Evolutionary conservation across 768 basidiomycete genomes (phyloP).

Genomic region (Trichaptum fuscoviolaceum): DNA sequence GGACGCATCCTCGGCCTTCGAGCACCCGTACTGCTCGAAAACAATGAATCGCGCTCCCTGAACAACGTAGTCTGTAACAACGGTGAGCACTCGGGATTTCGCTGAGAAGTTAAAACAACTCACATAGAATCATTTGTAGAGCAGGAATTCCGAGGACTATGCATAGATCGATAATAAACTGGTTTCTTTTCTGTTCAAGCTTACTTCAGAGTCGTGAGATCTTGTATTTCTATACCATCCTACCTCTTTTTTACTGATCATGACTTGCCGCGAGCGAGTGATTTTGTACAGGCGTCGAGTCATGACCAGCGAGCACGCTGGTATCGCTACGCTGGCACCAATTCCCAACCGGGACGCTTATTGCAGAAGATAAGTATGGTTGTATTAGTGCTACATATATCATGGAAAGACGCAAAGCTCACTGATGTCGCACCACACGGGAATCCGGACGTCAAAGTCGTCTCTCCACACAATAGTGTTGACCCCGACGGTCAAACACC

Average conservation of each 20-base stretch:
- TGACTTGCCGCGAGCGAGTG: slow-evolving; percentile 14
- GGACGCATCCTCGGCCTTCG: not conserved
- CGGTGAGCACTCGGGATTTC: not conserved
- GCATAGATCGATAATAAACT: slow-evolving; percentile 26
- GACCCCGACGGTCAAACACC: not conserved
- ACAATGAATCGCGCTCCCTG: slow-evolving; percentile 42
- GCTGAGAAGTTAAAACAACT: slow-evolving; percentile 4
- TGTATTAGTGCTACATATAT: not conserved
- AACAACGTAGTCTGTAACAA: slow-evolving; percentile 28
- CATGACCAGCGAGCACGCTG: slow-evolving; percentile 44
- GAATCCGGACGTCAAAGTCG: not conserved
- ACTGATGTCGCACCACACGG: not conserved
- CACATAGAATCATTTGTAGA: slow-evolving; percentile 27
- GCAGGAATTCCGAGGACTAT: slow-evolving; percentile 36
- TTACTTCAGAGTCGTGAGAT: not conserved
- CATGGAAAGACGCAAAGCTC: not conserved
- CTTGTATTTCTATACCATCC: not conserved
- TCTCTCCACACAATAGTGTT: not conserved
- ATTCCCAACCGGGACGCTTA: slow-evolving; percentile 43
- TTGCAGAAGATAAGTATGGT: not conserved
- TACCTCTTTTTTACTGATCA: not conserved
- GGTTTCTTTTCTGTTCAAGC: slow-evolving; percentile 26
- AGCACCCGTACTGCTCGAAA: slow-evolving; percentile 36
- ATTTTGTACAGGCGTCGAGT: slow-evolving; percentile 46
- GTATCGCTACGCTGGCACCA: slow-evolving; percentile 38